phyloP scores from a whole-genome alignment of 2,329 filamentous ascomycete genomes.

The Phaeomoniella chlamydospora region DNA sequence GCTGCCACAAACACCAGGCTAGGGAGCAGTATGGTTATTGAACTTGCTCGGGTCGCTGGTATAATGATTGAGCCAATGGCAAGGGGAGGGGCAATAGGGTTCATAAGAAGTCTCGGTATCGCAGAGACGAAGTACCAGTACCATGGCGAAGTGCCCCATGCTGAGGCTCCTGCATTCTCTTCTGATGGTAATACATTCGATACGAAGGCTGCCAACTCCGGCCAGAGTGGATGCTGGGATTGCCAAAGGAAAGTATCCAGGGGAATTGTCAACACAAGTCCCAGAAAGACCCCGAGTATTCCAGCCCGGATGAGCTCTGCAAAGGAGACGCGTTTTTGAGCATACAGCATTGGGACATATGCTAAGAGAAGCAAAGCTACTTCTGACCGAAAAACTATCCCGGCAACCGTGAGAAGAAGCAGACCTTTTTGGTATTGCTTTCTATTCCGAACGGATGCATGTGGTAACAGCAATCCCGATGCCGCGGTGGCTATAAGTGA shows the following conservation, averaged over 20 bases:
- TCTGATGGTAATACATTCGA: conserved; percentile 81
- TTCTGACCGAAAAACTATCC: conserved; percentile 79
- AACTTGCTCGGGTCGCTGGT: conserved; percentile 33
- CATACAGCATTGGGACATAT: conserved; percentile 50
- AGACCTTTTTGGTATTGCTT: conserved; percentile 50
- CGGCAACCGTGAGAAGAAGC: conserved; percentile 62
- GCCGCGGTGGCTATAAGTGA: conserved; percentile 19
- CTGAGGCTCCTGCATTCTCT: conserved; percentile 37
- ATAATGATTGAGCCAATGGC: conserved; percentile 38
- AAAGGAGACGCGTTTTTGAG: conserved; percentile 38
- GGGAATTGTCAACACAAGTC: conserved; percentile 54
- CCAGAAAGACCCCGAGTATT: conserved; percentile 46
- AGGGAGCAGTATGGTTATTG: conserved; percentile 47
- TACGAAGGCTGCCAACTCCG: conserved; percentile 76
- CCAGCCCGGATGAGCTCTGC: conserved; percentile 50
- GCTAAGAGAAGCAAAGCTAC: conserved; percentile 65
- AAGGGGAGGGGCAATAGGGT: conserved; percentile 49
- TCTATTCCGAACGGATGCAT: conserved; percentile 13
- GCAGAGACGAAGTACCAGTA: conserved; percentile 75
- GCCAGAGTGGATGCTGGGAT: conserved; percentile 56
- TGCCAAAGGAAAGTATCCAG: conserved; percentile 95
- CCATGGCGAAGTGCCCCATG: conserved; percentile 80
- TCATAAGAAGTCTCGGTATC: conserved; percentile 69
- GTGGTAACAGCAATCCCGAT: conserved; percentile 34
- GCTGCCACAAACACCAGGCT: conserved; percentile 57